Percentiles rank a stretch among this genome's conserved stretches.
phyloP scores from a whole-genome alignment of 2,329 filamentous ascomycete genomes.

The Claviceps monticola region DNA sequence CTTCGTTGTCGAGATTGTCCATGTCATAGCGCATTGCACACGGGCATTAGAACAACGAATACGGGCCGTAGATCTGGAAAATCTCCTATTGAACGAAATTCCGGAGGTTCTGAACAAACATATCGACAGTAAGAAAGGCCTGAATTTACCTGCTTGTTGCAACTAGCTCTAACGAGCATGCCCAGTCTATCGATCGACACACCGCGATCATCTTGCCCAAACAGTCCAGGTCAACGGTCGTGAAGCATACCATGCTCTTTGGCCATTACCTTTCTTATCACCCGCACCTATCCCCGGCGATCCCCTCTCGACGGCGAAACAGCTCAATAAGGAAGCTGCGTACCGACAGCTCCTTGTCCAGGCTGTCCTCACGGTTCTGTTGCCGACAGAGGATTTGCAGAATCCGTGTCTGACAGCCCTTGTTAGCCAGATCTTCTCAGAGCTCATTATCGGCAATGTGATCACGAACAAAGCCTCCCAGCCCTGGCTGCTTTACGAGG shows the following conservation, averaged over 20 bases:
- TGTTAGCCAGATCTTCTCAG: slow-evolving; percentile 76
- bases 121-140: slow-evolving; percentile 48
- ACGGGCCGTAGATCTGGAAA: slow-evolving; percentile 69
- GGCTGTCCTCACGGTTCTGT: slow-evolving; percentile 64
- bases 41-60: slow-evolving; percentile 76
- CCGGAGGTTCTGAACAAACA: slow-evolving; percentile 71
- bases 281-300: slow-evolving; percentile 53
- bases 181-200: slow-evolving; percentile 59
- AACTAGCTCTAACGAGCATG: slow-evolving; percentile 1
- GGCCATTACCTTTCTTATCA: slow-evolving; percentile 65
- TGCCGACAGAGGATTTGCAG: slow-evolving; percentile 85
- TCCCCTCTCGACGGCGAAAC: slow-evolving; percentile 37
- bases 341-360: slow-evolving; percentile 86
- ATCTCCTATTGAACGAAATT: slow-evolving; percentile 74
- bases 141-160: not conserved
- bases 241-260: slow-evolving; percentile 69
- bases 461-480: slow-evolving; percentile 71
- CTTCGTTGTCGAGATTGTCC: slow-evolving; percentile 77
- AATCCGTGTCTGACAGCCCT: slow-evolving; percentile 75
- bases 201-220: slow-evolving; percentile 40
- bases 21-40: slow-evolving; percentile 85
- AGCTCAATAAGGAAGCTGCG: slow-evolving; percentile 61
- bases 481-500: slow-evolving; percentile 80
- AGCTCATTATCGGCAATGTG: slow-evolving; percentile 75
- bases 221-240: slow-evolving; percentile 49